Conservation (phyloP, 805 yeast species). For the Monosporozyma yasuniensis region DNA sequence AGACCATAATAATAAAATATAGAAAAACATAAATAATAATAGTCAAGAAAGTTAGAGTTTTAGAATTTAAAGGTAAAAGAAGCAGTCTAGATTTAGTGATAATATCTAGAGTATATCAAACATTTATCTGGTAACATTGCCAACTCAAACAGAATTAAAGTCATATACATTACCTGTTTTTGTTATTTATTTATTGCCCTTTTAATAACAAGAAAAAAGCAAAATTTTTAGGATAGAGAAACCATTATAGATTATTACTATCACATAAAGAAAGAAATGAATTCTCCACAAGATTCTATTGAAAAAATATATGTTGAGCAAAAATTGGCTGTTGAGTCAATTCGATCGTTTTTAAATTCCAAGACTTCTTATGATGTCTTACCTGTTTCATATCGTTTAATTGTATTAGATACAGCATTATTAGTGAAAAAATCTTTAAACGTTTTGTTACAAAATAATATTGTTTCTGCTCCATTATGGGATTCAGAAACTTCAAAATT, state of each 20-base stretch:
- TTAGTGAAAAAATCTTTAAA: slow-evolving; percentile 85
- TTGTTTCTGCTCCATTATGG: slow-evolving; percentile 97
- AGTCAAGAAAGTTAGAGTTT: background rate
- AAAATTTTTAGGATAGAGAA: background rate
- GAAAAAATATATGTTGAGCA: slow-evolving; percentile 39
- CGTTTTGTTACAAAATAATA: slow-evolving; percentile 82
- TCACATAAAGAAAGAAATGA: background rate
- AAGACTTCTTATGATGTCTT: slow-evolving; percentile 94
- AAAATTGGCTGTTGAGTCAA: slow-evolving; percentile 67
- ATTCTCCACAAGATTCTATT: slow-evolving; percentile 3
- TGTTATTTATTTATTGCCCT: too few relatives aligned
- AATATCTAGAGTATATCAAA: background rate
- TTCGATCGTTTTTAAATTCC: slow-evolving; percentile 72
- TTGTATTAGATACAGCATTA: slow-evolving; percentile 86
- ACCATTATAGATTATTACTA: background rate
- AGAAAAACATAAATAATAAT: background rate
- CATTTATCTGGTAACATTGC: background rate
- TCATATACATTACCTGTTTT: too few relatives aligned
- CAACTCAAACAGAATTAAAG: background rate
- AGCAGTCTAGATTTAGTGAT: background rate
- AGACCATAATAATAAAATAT: background rate
- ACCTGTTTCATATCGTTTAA: slow-evolving; percentile 87
- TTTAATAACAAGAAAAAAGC: background rate
- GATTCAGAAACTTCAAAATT: slow-evolving; percentile 78
- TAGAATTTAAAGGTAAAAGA: background rate